Base-by-base conservation (phyloP, 2,329 filamentous ascomycete genomes). In the Thielaviopsis ethacetica region DNA sequence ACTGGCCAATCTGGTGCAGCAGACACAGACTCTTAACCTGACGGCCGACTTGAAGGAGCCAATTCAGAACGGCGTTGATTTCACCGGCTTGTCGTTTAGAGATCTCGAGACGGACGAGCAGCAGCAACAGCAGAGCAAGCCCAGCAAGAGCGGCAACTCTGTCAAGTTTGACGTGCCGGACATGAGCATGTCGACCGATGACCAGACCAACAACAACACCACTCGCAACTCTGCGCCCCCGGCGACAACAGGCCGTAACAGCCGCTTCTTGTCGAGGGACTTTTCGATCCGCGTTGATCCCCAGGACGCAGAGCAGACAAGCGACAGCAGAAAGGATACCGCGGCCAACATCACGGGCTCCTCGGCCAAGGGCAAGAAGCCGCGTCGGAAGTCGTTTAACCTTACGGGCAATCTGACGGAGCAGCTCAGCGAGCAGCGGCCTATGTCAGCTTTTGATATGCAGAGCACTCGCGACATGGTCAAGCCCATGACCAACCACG, bases 21-120 rank as follows among this genome's bases (percentile, higher is more conserved):
- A 19, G 82, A 81, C 71, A 96, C 93, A 91, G 91, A 97, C 91
- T 91, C 97, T 56, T 91, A 83, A 68, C 90, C 95, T 1, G 90
- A 82, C 2, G 90, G 85, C 22, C 91, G 81, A 6, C 91, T 91
- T 59, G 54, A 69, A 69, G 1, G 67, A 68, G 4, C 66, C 70
- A 27, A 71, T 67, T 55, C 65, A 66, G 15, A 53, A n/a, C 24
- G 57, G 44, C 21, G 67, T 64, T 10, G 66, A 70, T 52, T 58
- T 70, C 6, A 67, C 67, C 1, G 67, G 67, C 30, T 64, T 65
- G 52, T 65, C 66, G 59, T 58, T 58, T 53, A 61, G 56, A n/a
- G 61, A 62, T 3, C 54, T 62, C 59, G 62, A 59, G 30, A 61
- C 60, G n/a, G 56, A 58, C 22, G 61, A 62, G 7, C 53, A 49